phyloP scores from a whole-genome alignment of 257 asterid genomes.

The Striga asiatica region DNA sequence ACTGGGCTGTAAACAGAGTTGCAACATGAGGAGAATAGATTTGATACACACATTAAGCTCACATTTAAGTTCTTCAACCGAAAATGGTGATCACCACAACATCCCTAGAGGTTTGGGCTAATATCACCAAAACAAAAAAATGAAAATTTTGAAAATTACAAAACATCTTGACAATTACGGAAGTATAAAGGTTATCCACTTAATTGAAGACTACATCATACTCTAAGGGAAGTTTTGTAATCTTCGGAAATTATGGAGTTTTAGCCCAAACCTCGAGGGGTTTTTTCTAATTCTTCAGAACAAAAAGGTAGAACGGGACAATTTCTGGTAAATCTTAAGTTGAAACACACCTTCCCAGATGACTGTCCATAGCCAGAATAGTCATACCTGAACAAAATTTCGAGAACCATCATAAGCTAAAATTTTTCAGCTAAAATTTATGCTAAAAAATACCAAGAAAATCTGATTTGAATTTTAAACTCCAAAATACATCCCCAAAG shows the following conservation, averaged over 20 bases:
- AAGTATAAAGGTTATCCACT: not conserved
- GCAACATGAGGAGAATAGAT: not conserved
- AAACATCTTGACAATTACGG: no score
- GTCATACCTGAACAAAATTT: conserved; percentile 59
- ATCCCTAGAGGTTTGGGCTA: not conserved
- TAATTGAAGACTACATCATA: no score
- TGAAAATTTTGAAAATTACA: no score
- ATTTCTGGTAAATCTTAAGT: not conserved
- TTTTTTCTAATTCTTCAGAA: no score
- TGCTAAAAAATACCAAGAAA: not conserved
- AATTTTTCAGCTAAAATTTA: not conserved
- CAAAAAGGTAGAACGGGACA: not conserved
- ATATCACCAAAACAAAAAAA: not conserved
- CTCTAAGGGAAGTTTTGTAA: no score
- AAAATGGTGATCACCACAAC: no score
- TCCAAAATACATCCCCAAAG: no score
- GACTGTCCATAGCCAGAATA: conserved; percentile 96
- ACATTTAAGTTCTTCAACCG: no score
- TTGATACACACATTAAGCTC: not conserved
- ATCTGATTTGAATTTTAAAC: not conserved
- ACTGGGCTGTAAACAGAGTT: conserved; percentile 33
- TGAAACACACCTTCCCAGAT: conserved; percentile 63
- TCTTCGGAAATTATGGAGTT: no score
- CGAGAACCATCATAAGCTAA: conserved; percentile 15
- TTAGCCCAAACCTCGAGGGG: not conserved